A percentile compares a stretch with the other conserved stretches of the same genome.
Conservation (phyloP, 768 basidiomycete genomes). For the Inosperma sp. region DNA sequence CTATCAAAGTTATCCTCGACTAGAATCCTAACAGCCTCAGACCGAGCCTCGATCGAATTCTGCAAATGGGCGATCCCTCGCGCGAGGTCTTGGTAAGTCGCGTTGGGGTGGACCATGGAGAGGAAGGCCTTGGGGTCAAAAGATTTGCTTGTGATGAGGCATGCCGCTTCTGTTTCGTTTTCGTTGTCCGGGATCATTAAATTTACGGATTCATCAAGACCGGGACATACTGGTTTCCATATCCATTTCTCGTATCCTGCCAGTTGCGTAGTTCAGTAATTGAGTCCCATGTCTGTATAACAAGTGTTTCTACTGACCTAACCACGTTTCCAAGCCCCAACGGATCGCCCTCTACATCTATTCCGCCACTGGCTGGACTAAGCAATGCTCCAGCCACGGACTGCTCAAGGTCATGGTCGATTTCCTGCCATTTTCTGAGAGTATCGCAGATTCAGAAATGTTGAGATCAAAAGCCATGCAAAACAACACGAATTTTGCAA, state of each 20-base stretch:
- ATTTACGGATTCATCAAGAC: slow-evolving; percentile 28
- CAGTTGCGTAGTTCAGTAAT: slow-evolving; percentile 3
- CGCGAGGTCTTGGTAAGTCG: slow-evolving; percentile 88
- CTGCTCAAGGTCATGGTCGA: slow-evolving; percentile 80
- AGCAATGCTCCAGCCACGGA: slow-evolving; percentile 66
- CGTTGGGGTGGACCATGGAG: slow-evolving; percentile 88
- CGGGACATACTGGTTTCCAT: slow-evolving; percentile 62
- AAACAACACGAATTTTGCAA: too few species aligned
- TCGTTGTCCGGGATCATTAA: too few species aligned
- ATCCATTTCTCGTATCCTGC: slow-evolving; percentile 63
- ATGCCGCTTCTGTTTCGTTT: slow-evolving; percentile 68
- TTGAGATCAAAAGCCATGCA: slow-evolving; percentile 7
- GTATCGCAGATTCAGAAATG: not conserved
- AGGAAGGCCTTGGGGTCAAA: slow-evolving; percentile 96
- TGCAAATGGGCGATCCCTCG: slow-evolving; percentile 70
- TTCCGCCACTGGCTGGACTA: slow-evolving; percentile 43
- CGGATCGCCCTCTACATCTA: slow-evolving; percentile 66
- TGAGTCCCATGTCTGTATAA: not conserved
- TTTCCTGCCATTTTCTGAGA: slow-evolving; percentile 81
- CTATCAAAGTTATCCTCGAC: slow-evolving; percentile 98
- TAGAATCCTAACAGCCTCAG: slow-evolving; percentile 89
- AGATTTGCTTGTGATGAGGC: slow-evolving; percentile 85
- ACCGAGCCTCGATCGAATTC: slow-evolving; percentile 81
- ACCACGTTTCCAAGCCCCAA: slow-evolving; percentile 67
- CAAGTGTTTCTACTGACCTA: slow-evolving; percentile 42